Evolutionary conservation across 1,139 yeast genomes (phyloP), one percentile per base, ranked within the genome.

Genomic region (Blastobotrys persicus): DNA sequence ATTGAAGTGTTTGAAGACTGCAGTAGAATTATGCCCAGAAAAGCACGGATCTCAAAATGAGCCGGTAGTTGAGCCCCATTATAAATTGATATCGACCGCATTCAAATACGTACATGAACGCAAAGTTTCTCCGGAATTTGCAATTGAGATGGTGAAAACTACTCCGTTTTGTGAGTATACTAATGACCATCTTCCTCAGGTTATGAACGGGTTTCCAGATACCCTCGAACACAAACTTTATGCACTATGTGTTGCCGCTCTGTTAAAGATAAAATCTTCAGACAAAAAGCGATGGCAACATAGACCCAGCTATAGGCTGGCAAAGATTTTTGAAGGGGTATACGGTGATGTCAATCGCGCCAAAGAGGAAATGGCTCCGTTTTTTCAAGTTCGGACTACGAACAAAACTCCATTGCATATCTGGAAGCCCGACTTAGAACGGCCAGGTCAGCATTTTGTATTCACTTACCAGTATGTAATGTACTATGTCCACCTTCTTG

Each of bases 261-360:
- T 75, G 51, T 68, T 64, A 42, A 68, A 60, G 51, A 63, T 89
- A 5, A 68, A 78, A 18, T 54, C 72, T 0, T 71, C 78, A 18
- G 98, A 92, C 63, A 89, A 85, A 65, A 86, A 83, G 63, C 88
- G 82, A 50, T 89, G 97, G 97, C 95, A 89, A 47, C 98, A 92
- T 61, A 79, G 86, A 48, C 95, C 97, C 1, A 75, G 80, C 2
- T 89, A 78, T 61, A 73, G 91, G 51, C 70, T 87, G n/a, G 88
- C 98, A 0, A 73, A 70, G 47, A 79, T 89, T 7, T 69, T 75
- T 16, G 77, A 71, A 49, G 80, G 81, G 1, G 83, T 80, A 9
- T 74, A 80, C 38, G 65, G 72, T 1, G 81, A 86, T 48, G 59
- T 70, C 5, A 67, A 68, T 1, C 74, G 69, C 1, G 95, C 97